A percentile compares a stretch with the other conserved stretches of the same genome.
Conservation (phyloP, 768 basidiomycete species). For the Kockovaella imperatae region DNA sequence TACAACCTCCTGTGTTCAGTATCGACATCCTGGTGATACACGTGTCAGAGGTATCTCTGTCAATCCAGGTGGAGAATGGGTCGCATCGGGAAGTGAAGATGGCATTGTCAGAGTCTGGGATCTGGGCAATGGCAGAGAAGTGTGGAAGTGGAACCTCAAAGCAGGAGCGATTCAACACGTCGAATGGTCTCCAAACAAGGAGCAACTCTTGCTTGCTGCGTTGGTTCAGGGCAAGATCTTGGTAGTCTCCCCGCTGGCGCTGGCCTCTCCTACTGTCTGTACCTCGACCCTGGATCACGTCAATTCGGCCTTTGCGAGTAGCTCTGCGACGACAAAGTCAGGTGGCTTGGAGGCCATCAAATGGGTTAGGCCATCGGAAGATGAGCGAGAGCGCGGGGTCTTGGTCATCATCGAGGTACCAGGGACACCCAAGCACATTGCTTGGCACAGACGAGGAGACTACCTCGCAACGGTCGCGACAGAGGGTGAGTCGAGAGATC, state of each 20-base stretch:
- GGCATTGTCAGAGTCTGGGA: constrained; percentile 88
- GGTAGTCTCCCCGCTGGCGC: constrained; percentile 40
- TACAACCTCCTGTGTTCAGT: constrained; percentile 65
- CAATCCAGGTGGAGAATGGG: constrained; percentile 87
- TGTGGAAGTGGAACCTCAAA: constrained; percentile 76
- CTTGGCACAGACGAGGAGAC: constrained; percentile 92
- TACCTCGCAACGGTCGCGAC: constrained; percentile 79
- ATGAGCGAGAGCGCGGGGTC: constrained; percentile 45
- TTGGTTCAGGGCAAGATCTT: constrained; percentile 48
- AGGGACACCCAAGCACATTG: constrained; percentile 61
- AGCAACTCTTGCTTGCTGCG: constrained; percentile 54
- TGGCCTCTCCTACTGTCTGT: constrained; percentile 63
- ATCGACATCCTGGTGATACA: constrained; percentile 56
- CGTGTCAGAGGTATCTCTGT: constrained; percentile 67
- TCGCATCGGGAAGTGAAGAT: constrained; percentile 79
- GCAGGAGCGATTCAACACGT: constrained; percentile 66
- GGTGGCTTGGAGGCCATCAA: constrained; percentile 43
- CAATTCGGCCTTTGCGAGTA: constrained; percentile 54
- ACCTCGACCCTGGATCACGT: constrained; percentile 55
- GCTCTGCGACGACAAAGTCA: constrained; percentile 40
- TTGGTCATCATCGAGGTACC: constrained; percentile 47
- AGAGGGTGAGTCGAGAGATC: constrained; percentile 53
- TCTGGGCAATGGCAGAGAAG: constrained; percentile 75
- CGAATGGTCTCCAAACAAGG: constrained; percentile 87
- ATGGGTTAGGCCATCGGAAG: constrained; percentile 45